These are phyloP conservation scores for Pittosporum tobira DNA, from an alignment of 129 eudicot species.

Conservation along the genomic window DNA sequence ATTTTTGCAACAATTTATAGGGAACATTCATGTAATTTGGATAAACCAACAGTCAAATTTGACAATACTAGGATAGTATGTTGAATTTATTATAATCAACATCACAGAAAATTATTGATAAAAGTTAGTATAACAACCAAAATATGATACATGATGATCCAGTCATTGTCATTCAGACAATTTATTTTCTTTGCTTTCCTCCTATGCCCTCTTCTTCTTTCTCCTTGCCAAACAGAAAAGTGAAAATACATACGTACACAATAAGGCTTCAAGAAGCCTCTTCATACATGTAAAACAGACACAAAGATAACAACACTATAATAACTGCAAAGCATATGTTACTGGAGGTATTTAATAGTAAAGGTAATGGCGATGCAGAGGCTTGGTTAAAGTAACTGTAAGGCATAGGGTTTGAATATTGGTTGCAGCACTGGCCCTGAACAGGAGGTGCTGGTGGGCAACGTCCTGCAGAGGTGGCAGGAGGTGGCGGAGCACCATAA, in stretches of 20 bases:
- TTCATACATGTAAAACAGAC: slow-evolving; percentile 14
- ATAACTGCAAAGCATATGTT: slow-evolving; percentile 4
- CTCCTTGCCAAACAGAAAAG: too few relatives aligned
- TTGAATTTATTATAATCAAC: too few relatives aligned
- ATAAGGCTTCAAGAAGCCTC: neutral
- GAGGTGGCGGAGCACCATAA: slow-evolving; percentile 36
- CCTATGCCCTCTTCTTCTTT: too few relatives aligned
- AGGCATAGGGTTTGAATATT: slow-evolving; percentile 35
- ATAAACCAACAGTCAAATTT: too few relatives aligned
- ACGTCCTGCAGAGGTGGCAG: slow-evolving; percentile 4
- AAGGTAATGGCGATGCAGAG: slow-evolving; percentile 14
- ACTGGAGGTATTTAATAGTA: neutral
- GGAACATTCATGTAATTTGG: too few relatives aligned
- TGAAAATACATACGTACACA: neutral
- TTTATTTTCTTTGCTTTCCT: too few relatives aligned
- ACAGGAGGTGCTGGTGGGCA: slow-evolving; percentile 36
- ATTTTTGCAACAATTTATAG: too few relatives aligned
- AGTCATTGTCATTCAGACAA: too few relatives aligned
- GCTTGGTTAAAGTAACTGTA: slow-evolving; percentile 24
- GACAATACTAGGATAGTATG: too few relatives aligned
- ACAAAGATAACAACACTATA: slow-evolving; percentile 12
- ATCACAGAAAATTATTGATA: too few relatives aligned
- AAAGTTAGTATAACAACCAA: neutral
- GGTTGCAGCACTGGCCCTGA: slow-evolving; percentile 26
- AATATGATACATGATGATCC: neutral